Evolutionary conservation across 2,329 filamentous ascomycete species (phyloP).

Genomic region (Cladosporium sp.): DNA sequence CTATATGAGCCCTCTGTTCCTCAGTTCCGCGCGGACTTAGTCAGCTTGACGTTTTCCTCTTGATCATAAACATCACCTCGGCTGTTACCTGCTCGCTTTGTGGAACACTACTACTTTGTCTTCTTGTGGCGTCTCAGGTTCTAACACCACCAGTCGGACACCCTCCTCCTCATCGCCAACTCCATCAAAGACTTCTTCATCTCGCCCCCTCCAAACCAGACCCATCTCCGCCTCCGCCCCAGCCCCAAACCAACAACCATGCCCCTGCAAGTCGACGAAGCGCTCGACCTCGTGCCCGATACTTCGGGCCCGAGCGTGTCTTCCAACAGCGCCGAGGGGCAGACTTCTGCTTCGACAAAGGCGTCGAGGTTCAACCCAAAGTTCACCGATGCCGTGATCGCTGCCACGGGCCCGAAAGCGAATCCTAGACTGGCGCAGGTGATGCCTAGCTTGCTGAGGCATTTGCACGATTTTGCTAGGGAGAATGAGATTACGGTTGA

Average conservation of each 20-base stretch:
- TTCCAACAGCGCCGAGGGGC: not conserved
- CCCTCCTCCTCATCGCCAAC: constrained; percentile 7
- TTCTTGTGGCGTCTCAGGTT: not conserved
- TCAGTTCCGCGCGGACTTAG: no score
- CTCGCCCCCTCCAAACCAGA: not conserved
- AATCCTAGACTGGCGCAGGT: constrained; percentile 32
- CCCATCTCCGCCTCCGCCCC: constrained; percentile 1
- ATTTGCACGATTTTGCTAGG: constrained; percentile 56
- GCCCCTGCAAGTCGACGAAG: not conserved
- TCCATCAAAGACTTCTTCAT: constrained; percentile 14
- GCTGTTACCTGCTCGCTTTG: no score
- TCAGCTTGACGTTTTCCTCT: not conserved
- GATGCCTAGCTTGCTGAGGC: constrained; percentile 48
- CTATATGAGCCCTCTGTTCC: no score
- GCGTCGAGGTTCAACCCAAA: constrained; percentile 23
- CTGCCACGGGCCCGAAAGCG: constrained; percentile 33
- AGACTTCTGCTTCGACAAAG: not conserved
- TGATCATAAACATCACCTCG: not conserved
- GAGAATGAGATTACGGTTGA: constrained; percentile 56
- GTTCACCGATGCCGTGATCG: constrained; percentile 34
- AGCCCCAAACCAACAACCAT: not conserved
- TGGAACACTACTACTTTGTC: no score
- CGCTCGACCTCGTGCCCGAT: constrained; percentile 8
- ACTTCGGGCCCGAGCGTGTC: constrained; percentile 1
- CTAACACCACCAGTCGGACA: constrained; percentile 6